Base-by-base conservation (phyloP, 2,329 filamentous ascomycete genomes). In the Chrysoporthe deuterocubensis region DNA sequence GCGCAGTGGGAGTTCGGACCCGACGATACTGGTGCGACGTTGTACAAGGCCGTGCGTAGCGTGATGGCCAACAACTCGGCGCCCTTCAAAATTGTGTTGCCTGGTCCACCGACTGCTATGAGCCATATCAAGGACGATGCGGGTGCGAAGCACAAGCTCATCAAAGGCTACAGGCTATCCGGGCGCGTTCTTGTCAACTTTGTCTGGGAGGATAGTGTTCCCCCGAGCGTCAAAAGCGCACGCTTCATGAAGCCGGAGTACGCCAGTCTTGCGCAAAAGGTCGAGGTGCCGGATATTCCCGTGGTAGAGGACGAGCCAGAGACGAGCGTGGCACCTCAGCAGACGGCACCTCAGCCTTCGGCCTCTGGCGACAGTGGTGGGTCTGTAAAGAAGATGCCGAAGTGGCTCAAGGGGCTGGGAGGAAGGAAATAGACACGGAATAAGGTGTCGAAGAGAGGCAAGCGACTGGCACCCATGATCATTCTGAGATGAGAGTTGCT, bases 181-280 rank as follows among this genome's bases (percentile, higher is more conserved):
- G 89, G 89, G 7, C 85, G 88, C 44, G 89, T 94, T 43, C 81
- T 97, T 9, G 81, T 97, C 56, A 95, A 90, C 69, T 86, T 97
- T 69, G 80, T 89, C 1, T 97, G 93, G 92, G 87, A 89, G 26
- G 85, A 90, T 59, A 82, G 78, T 48, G 91, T 89, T 1, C 82
- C 85, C n/a, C 74, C 80, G 1, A 80, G 84, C 13, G 85, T 84
- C 4, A 83, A 89, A 68, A 84, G 84, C 42, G 80, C 79, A 34
- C 81, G 85, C 18, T 88, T 92, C 64, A 78, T 96, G 67, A 90
- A 87, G 73, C 72, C 77, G 1, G 80, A 82, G 37, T 83, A 90
- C 64, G 85, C 87, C 40, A 83, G 84, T 64, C 83, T 87, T 74
- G 93, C 92, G 0, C 86, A 86, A 75, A 85, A 89, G 68, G 81